Base-by-base conservation (phyloP, 345 rosid genomes). In the Balakata baccata region DNA sequence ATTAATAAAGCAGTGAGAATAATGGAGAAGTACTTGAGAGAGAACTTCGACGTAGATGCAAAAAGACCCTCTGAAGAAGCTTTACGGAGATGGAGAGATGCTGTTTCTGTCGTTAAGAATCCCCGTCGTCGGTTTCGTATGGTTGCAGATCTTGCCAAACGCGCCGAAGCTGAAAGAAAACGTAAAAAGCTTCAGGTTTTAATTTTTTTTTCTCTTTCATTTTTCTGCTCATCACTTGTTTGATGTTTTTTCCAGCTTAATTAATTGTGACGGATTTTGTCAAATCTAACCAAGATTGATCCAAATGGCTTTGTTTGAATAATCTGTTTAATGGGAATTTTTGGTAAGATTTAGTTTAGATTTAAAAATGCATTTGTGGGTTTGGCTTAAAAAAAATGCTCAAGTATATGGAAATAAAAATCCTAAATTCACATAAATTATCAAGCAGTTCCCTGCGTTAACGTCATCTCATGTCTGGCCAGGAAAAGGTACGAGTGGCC, bases 401-500 rank as follows among this genome's bases (percentile, higher is more conserved):
- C 34, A 29, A 29, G 34, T 29, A 29, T 29, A 2, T 29, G 34
- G 34, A 29, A 29, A 29, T 29, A 29, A 29, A 29, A 29, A 29
- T 29, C 34, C 34, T 29, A 29, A 1, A 29, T 29, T 29, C 34
- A 29, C 2, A 29, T 1, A 29, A 1, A 29, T 29, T 29, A 29
- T 29, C 34, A 29, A 29, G 34, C 34, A 29, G 34, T 29, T 29
- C 34, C 34, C 34, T 29, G 34, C 34, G 2, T 29, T 29, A 29
- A 29, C 34, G 34, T 29, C 34, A 29, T 62, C 41, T 46, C 64
- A 25, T 80, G 65, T 65, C 60, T 70, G 69, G 46, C 11, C 86
- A 87, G 88, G 86, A 87, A 79, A 84, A 86, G 74, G 72, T 87
- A 25, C 76, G 90, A 54, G 54, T 87, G 56, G 88, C 90, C n/a